Base-by-base conservation (phyloP, 805 yeast species). In the Ogataea glucozyma region DNA sequence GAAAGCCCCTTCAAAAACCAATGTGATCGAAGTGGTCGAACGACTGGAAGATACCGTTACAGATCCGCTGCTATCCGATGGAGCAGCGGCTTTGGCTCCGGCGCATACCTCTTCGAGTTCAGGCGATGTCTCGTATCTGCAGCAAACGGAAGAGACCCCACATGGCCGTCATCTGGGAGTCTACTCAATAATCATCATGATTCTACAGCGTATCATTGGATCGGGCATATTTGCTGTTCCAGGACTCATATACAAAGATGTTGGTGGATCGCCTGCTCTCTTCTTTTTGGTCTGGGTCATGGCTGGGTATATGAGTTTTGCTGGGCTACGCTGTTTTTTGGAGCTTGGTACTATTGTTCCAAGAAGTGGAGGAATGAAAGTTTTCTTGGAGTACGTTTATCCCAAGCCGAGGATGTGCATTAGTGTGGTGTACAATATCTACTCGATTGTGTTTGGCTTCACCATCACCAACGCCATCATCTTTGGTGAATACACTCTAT, bases 201-300 rank as follows among this genome's bases (percentile, higher is more conserved):
- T 83, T 52, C 71, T 85, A 6, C 78, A 87, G 12, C 66, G 90
- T 46, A 85, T 85, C 31, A 67, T 85, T 10, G 93, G 95, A 0
- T 81, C 89, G 0, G 93, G 93, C 0, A 84, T 85, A 7, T 82
- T 85, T 66, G 83, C 89, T 6, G 77, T 82, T 1, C 83, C 90
- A 0, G 75, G 85, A 14, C 76, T 82, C 19, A 76, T 85, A 22
- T 82, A 77, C 54, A 73, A 72, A 33, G 84, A 82, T 50, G 77
- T 79, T 52, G 90, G 90, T 19, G 82, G 87, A 11, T 81, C 85
- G 8, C 78, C 82, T 2, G 62, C 71, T 16, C 53, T 83, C 24
- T 85, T 83, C 57, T 73, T 83, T 35, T 45, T 67, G 0, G 75
- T 85, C 1, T 85, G 93, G 93, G 22, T 71, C 2, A 56, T 81